These are phyloP conservation scores for Cyclostephanos tholiformis DNA, from an alignment of 108 stramenopile genomes.

Conservation along the genomic window DNA sequence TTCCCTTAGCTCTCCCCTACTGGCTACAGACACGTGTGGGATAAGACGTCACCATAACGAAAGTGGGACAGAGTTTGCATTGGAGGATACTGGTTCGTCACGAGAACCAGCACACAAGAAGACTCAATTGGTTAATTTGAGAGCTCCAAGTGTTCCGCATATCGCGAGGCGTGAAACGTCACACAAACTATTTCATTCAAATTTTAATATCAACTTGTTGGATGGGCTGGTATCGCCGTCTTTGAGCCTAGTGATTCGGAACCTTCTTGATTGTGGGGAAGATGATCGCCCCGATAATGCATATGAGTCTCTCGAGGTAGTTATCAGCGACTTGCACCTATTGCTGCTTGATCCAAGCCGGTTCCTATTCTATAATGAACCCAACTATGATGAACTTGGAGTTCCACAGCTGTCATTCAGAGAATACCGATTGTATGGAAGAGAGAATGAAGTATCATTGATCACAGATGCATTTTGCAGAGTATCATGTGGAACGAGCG, in stretches of 20 bases:
- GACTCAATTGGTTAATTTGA: background rate
- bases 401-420: too few relatives aligned
- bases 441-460: conserved; percentile 18
- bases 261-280: too few relatives aligned
- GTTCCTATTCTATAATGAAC: too few relatives aligned
- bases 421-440: conserved; percentile 36
- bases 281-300: conserved; percentile 13
- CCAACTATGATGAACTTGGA: too few relatives aligned
- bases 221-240: conserved; percentile 5
- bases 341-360: too few relatives aligned
- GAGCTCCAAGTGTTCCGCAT: background rate
- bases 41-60: too few relatives aligned
- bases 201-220: background rate
- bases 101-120: too few relatives aligned
- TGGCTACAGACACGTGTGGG: too few relatives aligned
- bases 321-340: conserved; percentile 25
- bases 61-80: too few relatives aligned
- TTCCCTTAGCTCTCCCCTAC: too few relatives aligned
- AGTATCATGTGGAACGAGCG: conserved; percentile 33
- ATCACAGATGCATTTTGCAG: conserved; percentile 19
- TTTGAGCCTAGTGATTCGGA: conserved; percentile 11
- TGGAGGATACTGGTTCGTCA: conserved; percentile 2
- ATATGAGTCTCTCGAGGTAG: conserved; percentile 22
- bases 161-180: background rate
- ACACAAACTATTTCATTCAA: too few relatives aligned